A percentile compares a stretch with the other conserved stretches of the same genome.
Evolutionary conservation across 1,284 basidiomycete genomes (phyloP).

Genomic region (Austroboletus rostrupii): DNA sequence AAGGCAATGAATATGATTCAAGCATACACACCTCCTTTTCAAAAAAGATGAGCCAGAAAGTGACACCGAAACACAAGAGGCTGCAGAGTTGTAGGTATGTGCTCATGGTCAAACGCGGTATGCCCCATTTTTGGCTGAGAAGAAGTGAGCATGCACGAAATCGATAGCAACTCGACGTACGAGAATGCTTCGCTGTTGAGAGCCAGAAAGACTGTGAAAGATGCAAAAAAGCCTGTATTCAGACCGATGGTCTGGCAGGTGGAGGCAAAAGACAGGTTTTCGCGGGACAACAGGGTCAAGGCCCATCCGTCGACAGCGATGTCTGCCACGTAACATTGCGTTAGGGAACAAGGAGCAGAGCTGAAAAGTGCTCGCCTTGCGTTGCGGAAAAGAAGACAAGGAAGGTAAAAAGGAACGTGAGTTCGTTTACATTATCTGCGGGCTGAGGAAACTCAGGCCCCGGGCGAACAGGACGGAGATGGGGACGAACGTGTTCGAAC

Average conservation of each 20-base stretch:
- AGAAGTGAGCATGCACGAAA: conserved; percentile 3
- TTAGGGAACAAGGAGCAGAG: not conserved
- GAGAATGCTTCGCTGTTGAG: conserved; percentile 93
- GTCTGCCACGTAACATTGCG: conserved; percentile 45
- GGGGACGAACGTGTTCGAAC: conserved; percentile 69
- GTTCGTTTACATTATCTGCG: conserved; percentile 71
- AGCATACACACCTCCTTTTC: conserved; percentile 77
- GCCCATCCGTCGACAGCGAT: conserved; percentile 99
- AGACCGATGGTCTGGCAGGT: conserved; percentile 98
- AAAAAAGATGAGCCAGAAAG: conserved; percentile 84
- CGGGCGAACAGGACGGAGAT: not conserved
- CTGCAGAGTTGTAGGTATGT: conserved; percentile 90
- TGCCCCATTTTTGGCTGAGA: conserved; percentile 73
- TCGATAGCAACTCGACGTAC: conserved; percentile 43
- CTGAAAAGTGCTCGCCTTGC: conserved; percentile 60
- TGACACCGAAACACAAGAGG: conserved; percentile 76
- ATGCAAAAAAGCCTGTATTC: conserved; percentile 94
- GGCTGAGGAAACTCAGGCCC: conserved; percentile 51
- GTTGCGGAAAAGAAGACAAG: conserved; percentile 96
- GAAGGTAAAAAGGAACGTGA: conserved; percentile 86
- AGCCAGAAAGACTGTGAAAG: conserved; percentile 96
- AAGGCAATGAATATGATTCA: conserved; percentile 3
- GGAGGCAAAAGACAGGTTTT: conserved; percentile 94
- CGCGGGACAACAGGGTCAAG: conserved; percentile 90
- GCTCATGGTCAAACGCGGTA: conserved; percentile 78